A percentile compares a stretch with the other conserved stretches of the same genome.
Evolutionary conservation across 2,329 filamentous ascomycete genomes (phyloP).

Genomic region (Endocalyx cinctus): DNA sequence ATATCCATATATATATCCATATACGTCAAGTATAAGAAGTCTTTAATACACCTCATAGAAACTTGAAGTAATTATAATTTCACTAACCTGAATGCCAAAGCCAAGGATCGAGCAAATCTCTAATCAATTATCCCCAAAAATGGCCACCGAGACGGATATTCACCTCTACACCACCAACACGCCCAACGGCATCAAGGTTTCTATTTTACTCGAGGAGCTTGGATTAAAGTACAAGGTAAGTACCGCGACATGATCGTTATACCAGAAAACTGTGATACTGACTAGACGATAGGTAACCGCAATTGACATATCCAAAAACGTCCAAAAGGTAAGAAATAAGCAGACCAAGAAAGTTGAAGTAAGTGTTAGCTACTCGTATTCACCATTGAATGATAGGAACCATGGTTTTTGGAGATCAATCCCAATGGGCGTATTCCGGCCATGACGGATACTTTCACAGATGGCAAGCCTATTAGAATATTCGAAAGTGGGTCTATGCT

Average conservation of each 20-base stretch:
- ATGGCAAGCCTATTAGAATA: conserved; percentile 66
- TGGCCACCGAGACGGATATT: conserved; percentile 54
- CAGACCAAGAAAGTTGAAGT: too few relatives aligned
- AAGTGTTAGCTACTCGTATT: background rate
- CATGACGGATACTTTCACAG: conserved; percentile 68
- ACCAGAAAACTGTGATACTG: background rate
- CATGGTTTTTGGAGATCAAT: conserved; percentile 84
- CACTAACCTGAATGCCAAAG: too few relatives aligned
- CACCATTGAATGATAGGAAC: conserved; percentile 39
- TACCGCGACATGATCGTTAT: background rate
- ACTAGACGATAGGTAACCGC: conserved; percentile 2
- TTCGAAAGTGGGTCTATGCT: conserved; percentile 82
- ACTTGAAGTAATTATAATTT: too few relatives aligned
- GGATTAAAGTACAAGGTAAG: conserved; percentile 67
- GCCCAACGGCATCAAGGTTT: conserved; percentile 84
- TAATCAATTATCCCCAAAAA: too few relatives aligned
- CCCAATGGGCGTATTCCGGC: conserved; percentile 88
- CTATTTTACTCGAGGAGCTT: conserved; percentile 79
- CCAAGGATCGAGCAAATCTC: too few relatives aligned
- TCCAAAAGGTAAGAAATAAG: conserved; percentile 4
- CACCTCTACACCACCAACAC: conserved; percentile 79
- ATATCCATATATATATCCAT: too few relatives aligned
- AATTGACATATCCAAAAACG: conserved; percentile 6
- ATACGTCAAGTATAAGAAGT: too few relatives aligned
- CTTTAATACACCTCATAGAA: too few relatives aligned